Conservation (phyloP, 331 rosid genomes). For the Acacia pycnantha region DNA sequence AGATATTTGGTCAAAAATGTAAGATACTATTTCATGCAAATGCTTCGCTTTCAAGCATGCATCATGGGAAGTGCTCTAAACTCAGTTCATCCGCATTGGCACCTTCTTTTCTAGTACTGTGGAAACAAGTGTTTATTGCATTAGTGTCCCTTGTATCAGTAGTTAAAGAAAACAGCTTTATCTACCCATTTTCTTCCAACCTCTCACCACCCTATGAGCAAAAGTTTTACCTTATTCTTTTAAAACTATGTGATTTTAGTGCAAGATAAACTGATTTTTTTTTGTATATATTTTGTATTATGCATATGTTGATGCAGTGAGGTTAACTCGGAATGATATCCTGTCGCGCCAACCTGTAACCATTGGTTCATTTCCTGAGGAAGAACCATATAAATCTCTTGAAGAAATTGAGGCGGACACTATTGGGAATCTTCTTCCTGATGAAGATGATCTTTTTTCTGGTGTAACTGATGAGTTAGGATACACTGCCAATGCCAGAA, state of each 20-base stretch:
- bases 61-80: constrained; percentile 12
- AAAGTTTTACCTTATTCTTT: not conserved
- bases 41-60: constrained; percentile 13
- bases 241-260: not conserved
- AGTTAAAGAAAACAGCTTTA: not conserved
- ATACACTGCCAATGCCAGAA: constrained; percentile 36
- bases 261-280: constrained; percentile 16
- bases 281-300: constrained; percentile 2
- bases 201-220: not conserved
- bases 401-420: constrained; percentile 73
- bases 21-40: constrained; percentile 36
- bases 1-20: constrained; percentile 64
- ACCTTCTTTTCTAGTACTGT: constrained; percentile 4
- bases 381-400: constrained; percentile 54
- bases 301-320: constrained; percentile 58
- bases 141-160: constrained; percentile 19
- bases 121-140: constrained; percentile 22
- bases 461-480: constrained; percentile 63
- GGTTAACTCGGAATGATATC: constrained; percentile 46
- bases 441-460: constrained; percentile 84
- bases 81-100: not conserved
- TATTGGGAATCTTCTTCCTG: constrained; percentile 85
- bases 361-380: constrained; percentile 48
- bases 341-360: constrained; percentile 39
- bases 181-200: not conserved